Conservation (phyloP, 805 yeast genomes). For the Teunomyces panamensis region DNA sequence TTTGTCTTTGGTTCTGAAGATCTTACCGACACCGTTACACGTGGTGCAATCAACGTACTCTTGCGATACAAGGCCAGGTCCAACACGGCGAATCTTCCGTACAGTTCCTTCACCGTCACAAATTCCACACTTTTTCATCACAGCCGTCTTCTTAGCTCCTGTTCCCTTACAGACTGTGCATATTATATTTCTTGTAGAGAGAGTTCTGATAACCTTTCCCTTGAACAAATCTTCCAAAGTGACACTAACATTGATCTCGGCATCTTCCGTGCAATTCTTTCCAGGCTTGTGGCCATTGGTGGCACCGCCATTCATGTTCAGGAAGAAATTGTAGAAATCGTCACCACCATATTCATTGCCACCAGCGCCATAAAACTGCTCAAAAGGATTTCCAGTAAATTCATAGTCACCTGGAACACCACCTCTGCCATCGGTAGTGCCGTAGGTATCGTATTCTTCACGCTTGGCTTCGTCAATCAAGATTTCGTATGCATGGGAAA, state of each 20-base stretch:
- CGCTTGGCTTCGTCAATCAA: constrained; percentile 67
- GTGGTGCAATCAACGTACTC: constrained; percentile 57
- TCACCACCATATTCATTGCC: constrained; percentile 58
- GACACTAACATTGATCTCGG: constrained; percentile 60
- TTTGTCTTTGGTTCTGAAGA: constrained; percentile 59
- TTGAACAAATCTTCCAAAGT: constrained; percentile 71
- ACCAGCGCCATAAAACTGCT: constrained; percentile 30
- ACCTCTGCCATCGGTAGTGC: constrained; percentile 34
- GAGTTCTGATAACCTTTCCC: constrained; percentile 76
- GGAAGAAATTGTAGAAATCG: constrained; percentile 72
- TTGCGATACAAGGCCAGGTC: constrained; percentile 72
- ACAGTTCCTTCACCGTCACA: constrained; percentile 75
- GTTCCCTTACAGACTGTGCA: constrained; percentile 74
- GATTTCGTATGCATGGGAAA: constrained; percentile 82
- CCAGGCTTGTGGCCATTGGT: constrained; percentile 13
- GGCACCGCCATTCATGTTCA: constrained; percentile 35
- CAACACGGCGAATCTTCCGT: constrained; percentile 59
- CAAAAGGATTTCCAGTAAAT: constrained; percentile 35
- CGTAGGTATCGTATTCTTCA: constrained; percentile 57
- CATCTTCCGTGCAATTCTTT: constrained; percentile 58
- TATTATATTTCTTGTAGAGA: constrained; percentile 66
- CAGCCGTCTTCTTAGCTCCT: constrained; percentile 67
- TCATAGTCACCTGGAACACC: constrained; percentile 13
- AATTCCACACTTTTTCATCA: constrained; percentile 50
- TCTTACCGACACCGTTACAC: constrained; percentile 71